Evolutionary conservation across 768 basidiomycete species (phyloP), one percentile per base, ranked within the genome.

Genomic region (Crepidotus variabilis): DNA sequence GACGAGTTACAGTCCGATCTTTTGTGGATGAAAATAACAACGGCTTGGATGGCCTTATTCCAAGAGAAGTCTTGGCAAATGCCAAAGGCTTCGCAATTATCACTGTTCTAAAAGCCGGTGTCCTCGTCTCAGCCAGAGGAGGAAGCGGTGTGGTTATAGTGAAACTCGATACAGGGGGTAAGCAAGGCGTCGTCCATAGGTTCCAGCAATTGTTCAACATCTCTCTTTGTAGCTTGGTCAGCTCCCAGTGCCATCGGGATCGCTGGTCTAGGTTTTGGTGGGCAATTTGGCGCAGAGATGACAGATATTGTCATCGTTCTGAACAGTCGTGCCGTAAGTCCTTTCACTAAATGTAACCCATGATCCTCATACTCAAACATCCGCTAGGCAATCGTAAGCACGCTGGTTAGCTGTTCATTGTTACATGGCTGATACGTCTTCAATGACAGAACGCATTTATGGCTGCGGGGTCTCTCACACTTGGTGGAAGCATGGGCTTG

Each of bases 231-330:
- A 94, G 90, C 83, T 36, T 99, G 95, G 95, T 92, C 91, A 34
- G 86, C 94, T 18, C 97, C 97, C 2, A 90, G 88, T 67, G 97
- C 96, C 2, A 96, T 99, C 47, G 95, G 94, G 20, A 87, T 92
- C 2, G 96, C 89, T 14, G 96, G 96, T 0, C 67, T 95, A 2
- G 96, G 96, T 0, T 75, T 95, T 2, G 97, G 96, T 49, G 84
- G 88, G 18, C 90, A 92, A 64, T 78, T 81, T 20, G 90, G 90
- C n/a, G 89, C 88, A 50, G 90, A 93, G 69, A 83, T 96, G 76
- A 95, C 94, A 0, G 94, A 96, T 63, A 94, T 96, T 65, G 72
- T 95, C 57, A 79, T 97, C 55, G 88, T 98, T 28, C 78, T 98
- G 23, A 98, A 98, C 64, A 88, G 89, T 21, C 78, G 75, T 61